phyloP scores from a whole-genome alignment of 306 rosid genomes.

The Citrullus mucosospermus region DNA sequence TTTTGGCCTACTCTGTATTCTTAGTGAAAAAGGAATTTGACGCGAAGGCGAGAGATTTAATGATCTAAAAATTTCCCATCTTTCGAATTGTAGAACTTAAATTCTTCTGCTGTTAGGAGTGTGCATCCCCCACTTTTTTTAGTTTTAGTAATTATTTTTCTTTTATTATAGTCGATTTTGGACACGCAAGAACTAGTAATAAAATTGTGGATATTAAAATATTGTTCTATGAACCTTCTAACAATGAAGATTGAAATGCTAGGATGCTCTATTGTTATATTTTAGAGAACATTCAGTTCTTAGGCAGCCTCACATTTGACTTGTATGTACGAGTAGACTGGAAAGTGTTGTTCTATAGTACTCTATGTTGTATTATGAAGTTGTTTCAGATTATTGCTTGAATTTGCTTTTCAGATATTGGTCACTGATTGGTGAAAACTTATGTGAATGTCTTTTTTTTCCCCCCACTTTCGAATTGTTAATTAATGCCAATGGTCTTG shows the following conservation, averaged over 20 bases:
- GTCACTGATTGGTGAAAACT: neutral
- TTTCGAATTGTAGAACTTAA: neutral
- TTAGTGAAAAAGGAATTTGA: neutral
- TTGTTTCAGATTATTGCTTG: neutral
- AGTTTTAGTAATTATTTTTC: neutral
- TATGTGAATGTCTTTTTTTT: too few relatives aligned
- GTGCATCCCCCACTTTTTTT: neutral
- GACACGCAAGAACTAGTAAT: neutral
- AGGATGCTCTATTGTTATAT: neutral
- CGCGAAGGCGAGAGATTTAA: neutral
- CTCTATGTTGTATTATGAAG: neutral
- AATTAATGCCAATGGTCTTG: too few relatives aligned
- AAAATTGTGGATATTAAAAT: conserved; percentile 2
- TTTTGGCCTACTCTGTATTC: neutral
- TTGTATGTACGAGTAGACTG: neutral
- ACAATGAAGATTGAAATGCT: neutral
- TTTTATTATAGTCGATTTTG: neutral
- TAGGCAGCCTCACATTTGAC: neutral
- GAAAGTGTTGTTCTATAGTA: neutral
- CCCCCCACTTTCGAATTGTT: too few relatives aligned
- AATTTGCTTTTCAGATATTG: neutral
- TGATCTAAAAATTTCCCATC: neutral
- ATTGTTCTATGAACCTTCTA: neutral
- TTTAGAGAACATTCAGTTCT: neutral
- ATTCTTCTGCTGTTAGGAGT: conserved; percentile 1